Evolutionary conservation across 1,139 yeast species (phyloP), one percentile per base, ranked within the genome.

Genomic region (Zygoascus meyerae): DNA sequence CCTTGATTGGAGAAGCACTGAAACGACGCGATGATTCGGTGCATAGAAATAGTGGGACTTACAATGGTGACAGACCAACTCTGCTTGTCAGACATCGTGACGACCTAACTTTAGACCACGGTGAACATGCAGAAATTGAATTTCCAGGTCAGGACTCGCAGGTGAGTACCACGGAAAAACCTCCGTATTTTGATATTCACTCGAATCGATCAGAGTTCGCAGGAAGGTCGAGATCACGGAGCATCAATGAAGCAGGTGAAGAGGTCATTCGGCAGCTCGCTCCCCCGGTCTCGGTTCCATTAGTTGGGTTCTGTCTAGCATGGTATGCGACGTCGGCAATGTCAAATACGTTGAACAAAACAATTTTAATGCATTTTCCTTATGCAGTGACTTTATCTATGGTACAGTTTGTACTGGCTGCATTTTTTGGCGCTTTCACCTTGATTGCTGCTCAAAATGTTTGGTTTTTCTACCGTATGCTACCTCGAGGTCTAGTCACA

Each of bases 281-380:
- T 2, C 68, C 69, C 12, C 71, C 71, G 1, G 56, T 67, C 33
- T 57, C 64, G 44, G 54, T 65, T 7, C 62, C 68, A 34, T 66
- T 77, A 15, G 69, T 75, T 2, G 40, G 58, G 1, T 59, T 84
- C 34, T 90, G 97, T 63, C 59, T 75, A 7, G 60, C 75, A 32
- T 90, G 97, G 97, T 90, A 90, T 65, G 61, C 78, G 31, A 71
- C 83, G n/a, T 83, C 94, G 34, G 89, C 94, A 11, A 65, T 89
- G 14, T 84, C 95, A 5, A 83, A 83, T 57, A 86, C 87, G 57
- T 73, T 92, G 40, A 81, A 94, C 48, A 90, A 90, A 63, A 69
- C 81, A 46, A 86, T 90, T 45, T 68, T 90, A 50, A 77, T 73
- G 52, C 72, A 72, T 42, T 86, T 82, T 63, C 77, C 77, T 41